Evolutionary conservation across 345 rosid species (phyloP).

Genomic region (Brassica carinata): DNA sequence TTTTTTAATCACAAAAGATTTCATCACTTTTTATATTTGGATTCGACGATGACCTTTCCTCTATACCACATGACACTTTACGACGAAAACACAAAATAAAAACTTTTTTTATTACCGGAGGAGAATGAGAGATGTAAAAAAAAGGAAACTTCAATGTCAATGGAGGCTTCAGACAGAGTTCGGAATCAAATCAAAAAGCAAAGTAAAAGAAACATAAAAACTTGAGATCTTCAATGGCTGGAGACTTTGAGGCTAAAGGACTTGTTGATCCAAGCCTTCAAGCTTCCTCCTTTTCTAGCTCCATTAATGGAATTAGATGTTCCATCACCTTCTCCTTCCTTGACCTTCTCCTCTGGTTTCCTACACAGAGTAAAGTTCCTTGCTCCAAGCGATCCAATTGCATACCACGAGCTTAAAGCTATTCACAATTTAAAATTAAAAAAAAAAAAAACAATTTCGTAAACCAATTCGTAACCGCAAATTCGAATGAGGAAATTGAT

Average conservation of each 20-base stretch:
- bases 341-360: constrained; percentile 56
- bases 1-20: not conserved
- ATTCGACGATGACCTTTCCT: constrained; percentile 18
- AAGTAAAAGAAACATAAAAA: constrained; percentile 3
- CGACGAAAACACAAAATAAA: not conserved
- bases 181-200: constrained; percentile 11
- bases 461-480: no score
- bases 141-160: not conserved
- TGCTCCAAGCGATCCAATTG: constrained; percentile 76
- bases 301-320: constrained; percentile 1
- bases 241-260: constrained; percentile 74
- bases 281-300: constrained; percentile 59
- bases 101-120: not conserved
- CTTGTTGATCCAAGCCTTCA: constrained; percentile 92
- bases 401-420: constrained; percentile 76
- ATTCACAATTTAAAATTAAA: constrained; percentile 9
- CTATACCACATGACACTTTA: constrained; percentile 12
- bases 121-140: constrained; percentile 4
- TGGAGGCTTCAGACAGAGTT: constrained; percentile 1
- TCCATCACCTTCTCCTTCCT: constrained; percentile 16
- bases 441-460: no score
- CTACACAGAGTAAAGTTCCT: constrained; percentile 90
- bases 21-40: not conserved
- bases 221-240: constrained; percentile 47
- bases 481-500: not conserved